Conservation (phyloP, 129 eudicot species). For the Solidago caesia region DNA sequence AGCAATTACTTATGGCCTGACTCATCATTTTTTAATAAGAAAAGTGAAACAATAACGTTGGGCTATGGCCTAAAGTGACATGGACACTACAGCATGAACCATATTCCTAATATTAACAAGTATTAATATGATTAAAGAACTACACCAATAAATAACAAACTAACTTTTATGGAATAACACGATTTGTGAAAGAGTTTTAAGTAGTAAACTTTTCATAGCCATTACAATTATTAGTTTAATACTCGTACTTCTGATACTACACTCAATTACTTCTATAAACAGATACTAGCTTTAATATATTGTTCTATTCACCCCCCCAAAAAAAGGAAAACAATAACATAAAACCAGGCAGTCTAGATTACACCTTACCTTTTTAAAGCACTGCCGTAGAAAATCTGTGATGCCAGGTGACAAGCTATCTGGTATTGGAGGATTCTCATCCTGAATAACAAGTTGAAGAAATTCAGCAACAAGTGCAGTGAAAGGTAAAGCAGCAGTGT, state of each 20-base stretch:
- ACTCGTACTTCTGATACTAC: not conserved
- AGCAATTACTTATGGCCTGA: too few species aligned
- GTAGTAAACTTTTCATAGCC: not conserved
- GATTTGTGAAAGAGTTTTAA: not conserved
- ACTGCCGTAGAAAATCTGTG: slow-evolving; percentile 87
- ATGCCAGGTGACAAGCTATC: slow-evolving; percentile 88
- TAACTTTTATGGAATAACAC: not conserved
- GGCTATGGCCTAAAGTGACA: too few species aligned
- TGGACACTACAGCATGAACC: too few species aligned
- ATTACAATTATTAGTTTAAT: not conserved
- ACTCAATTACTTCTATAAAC: not conserved
- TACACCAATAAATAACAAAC: not conserved
- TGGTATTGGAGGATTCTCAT: slow-evolving; percentile 96
- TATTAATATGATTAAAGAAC: too few species aligned
- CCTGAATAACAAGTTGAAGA: slow-evolving; percentile 48
- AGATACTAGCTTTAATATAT: not conserved
- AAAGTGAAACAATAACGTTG: too few species aligned
- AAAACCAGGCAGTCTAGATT: not conserved
- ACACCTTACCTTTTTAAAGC: slow-evolving; percentile 85
- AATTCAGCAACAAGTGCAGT: slow-evolving; percentile 21
- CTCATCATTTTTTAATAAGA: too few species aligned
- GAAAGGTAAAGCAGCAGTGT: slow-evolving; percentile 1
- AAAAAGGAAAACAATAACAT: not conserved
- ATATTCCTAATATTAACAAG: too few species aligned
- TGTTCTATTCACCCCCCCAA: not conserved